Base-by-base conservation (phyloP, 148 eudicot species). In the Mesembryanthemum crystallinum region DNA sequence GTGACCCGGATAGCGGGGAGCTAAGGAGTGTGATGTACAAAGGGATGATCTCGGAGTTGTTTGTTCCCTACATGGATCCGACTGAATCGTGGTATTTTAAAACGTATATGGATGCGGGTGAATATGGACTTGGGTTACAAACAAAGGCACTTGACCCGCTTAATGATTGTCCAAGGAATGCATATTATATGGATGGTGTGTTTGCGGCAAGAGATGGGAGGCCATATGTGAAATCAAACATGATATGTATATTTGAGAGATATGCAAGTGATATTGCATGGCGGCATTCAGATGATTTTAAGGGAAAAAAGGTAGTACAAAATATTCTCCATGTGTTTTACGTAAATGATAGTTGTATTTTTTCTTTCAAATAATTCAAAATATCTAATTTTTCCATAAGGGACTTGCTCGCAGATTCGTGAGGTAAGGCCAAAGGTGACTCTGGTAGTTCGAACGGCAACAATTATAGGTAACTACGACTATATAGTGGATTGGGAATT, bases 91-190 rank as follows among this genome's bases (percentile, higher is more conserved):
- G 99, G 99, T 95, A 95, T 33, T 95, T 95, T 45, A 95, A 95
- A 86, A 92, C 98, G 29, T 95, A 95, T 76, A 92, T 95, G 98
- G 99, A 95, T 78, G 99, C 99, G 1, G 99, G 99, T 33, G 99
- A 95, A 71, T 95, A 95, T 51, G 99, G 99, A 78, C 91, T 95
- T 24, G 97, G 99, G 84, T 72, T 92, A 13, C 91, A 87, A 68
- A 91, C 99, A 0, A 92, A 92, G 97, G 91, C 98, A 3, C 91
- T 95, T 35, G 94, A 83, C 73, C 97, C 94, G 52, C 94, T 92
- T 12, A 92, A 92, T 51, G 98, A 95, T 78, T 95, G 98, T 61
- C 98, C 98, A 3, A 79, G 98, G 61, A 95, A 95, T 20, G 94
- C 98, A 0, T 71, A 84, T 69, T 92, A 88, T 57, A 92, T 95